A percentile compares a stretch with the other conserved stretches of the same genome.
Conservation (phyloP, 2,329 filamentous ascomycete genomes). For the Sclerotinia nivalis region DNA sequence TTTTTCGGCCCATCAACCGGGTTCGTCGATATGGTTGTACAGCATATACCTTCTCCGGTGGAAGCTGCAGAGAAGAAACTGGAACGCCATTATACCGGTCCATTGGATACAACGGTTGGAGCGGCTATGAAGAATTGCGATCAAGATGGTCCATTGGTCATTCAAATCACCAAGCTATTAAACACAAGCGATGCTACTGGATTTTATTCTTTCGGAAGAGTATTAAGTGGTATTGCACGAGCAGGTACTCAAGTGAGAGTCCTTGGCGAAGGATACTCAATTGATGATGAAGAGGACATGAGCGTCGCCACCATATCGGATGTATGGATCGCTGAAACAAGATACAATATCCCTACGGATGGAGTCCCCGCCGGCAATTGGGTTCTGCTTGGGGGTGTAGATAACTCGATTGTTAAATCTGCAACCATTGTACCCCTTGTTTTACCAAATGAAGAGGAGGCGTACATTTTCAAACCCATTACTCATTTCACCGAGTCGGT, state of each 20-base stretch:
- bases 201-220: slow-evolving; percentile 87
- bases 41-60: slow-evolving; percentile 84
- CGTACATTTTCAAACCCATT: slow-evolving; percentile 91
- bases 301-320: slow-evolving; percentile 78
- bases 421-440: slow-evolving; percentile 83
- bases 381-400: slow-evolving; percentile 87
- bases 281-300: slow-evolving; percentile 99
- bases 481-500: slow-evolving; percentile 96
- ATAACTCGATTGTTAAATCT: slow-evolving; percentile 98
- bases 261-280: slow-evolving; percentile 90
- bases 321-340: slow-evolving; percentile 87
- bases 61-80: slow-evolving; percentile 76
- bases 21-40: slow-evolving; percentile 93
- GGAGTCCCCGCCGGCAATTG: slow-evolving; percentile 93
- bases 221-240: slow-evolving; percentile 86
- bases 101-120: slow-evolving; percentile 77
- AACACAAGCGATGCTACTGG: slow-evolving; percentile 85
- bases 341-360: slow-evolving; percentile 89
- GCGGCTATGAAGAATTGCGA: slow-evolving; percentile 79
- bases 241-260: slow-evolving; percentile 84
- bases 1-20: slow-evolving; percentile 90
- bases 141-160: slow-evolving; percentile 85
- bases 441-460: slow-evolving; percentile 84
- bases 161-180: slow-evolving; percentile 92
- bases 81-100: slow-evolving; percentile 89